Evolutionary conservation across 2,329 filamentous ascomycete species (phyloP), one percentile per base, ranked within the genome.

Genomic region (Aphanoascus verrucosus): DNA sequence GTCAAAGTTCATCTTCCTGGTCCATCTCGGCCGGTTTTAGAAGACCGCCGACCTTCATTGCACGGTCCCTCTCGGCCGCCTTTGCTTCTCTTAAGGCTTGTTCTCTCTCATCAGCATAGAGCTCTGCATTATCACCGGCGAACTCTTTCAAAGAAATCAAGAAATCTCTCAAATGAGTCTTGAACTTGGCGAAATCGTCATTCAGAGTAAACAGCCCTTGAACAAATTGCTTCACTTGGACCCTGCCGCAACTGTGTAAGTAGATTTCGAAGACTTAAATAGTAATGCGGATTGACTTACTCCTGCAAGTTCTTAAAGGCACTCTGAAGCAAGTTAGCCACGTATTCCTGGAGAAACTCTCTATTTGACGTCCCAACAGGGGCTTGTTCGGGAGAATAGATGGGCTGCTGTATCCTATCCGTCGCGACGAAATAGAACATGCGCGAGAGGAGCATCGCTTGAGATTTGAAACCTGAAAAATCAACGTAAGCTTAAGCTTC

Each of bases 1-100:
- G 87, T 95, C 89, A 96, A 63, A 78, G 67, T 60, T 91, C 87
- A 62, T 91, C 87, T 60, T 89, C 81, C 59, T 85, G 83, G 49
- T 89, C 91, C 66, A 98, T 81, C 69, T 98, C 93, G n/a, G 89
- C 93, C 48, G 93, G 94, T 77, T 98, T 97, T 65, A 98, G 77
- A 57, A 98, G 77, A 64, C 94, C 93, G 61, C 93, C 90, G 53
- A 98, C 88, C 77, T 95, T 97, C 74, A 91, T 87, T 58, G 88
- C 83, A 61, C 91, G 85, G 71, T 96, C 88, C 63, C 90, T 84
- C 68, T 98, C 94, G 19, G 88, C 86, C 47, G 85, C 83, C 69
- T 90, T 88, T 45, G 86, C 87, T 62, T 91, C 87, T 59, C 82
- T 83, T 57, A 91, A 85, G 59, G 89, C 88, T 69, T 94, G 86